Conservation (phyloP, 179 eudicot genomes). For the Beta corolliflora region DNA sequence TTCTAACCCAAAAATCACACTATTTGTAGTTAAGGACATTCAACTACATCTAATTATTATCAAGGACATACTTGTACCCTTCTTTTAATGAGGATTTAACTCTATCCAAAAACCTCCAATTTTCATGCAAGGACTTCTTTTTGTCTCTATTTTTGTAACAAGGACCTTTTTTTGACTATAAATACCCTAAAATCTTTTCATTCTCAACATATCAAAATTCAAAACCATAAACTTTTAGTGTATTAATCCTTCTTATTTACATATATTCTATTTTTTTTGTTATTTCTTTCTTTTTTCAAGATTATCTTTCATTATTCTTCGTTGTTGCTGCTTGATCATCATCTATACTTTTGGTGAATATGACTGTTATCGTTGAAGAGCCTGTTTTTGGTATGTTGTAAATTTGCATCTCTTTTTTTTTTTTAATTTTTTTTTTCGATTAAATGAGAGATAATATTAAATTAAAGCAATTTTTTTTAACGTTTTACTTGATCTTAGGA, state of each 20-base stretch:
- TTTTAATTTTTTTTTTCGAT: background rate
- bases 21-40: slow-evolving; percentile 25
- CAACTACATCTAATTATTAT: background rate
- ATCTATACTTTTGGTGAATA: background rate
- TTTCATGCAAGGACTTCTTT: slow-evolving; percentile 26
- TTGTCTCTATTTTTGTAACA: background rate
- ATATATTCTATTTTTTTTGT: background rate
- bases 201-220: background rate
- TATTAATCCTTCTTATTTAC: background rate
- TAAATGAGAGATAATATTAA: no score
- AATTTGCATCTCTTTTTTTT: background rate
- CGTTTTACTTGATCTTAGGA: no score
- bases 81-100: background rate
- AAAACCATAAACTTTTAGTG: background rate
- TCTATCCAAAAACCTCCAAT: background rate
- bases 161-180: slow-evolving; percentile 22
- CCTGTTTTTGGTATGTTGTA: slow-evolving; percentile 1
- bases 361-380: slow-evolving; percentile 13
- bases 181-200: background rate
- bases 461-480: no score
- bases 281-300: background rate
- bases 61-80: slow-evolving; percentile 4
- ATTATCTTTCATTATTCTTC: background rate
- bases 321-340: background rate
- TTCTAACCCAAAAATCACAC: background rate